Evolutionary conservation across 208 protist genomes (phyloP).

Genomic region (Wallacemonas sp.): DNA sequence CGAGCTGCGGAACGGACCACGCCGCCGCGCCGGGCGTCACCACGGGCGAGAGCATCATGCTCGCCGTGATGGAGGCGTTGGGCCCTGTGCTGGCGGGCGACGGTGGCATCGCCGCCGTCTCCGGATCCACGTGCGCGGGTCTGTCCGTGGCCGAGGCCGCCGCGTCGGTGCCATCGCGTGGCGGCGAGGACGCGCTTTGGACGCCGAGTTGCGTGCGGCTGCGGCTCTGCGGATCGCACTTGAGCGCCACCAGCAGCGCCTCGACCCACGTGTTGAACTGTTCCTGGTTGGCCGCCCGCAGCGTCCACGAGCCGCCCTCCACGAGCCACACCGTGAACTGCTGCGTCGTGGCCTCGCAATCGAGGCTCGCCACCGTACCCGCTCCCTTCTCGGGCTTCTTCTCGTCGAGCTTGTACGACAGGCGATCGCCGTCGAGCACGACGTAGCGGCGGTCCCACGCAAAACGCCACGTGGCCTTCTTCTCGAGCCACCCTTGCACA

Average conservation of each 20-base stretch:
- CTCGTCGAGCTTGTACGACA: constrained; percentile 59
- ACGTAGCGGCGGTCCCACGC: constrained; percentile 71
- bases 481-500: constrained; percentile 61
- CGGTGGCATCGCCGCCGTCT: neutral
- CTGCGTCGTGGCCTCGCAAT: constrained; percentile 25
- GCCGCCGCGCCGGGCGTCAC: neutral
- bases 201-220: no score
- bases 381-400: constrained; percentile 49
- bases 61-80: constrained; percentile 15
- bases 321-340: constrained; percentile 70
- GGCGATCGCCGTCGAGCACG: constrained; percentile 51
- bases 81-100: neutral
- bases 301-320: constrained; percentile 72
- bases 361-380: constrained; percentile 60
- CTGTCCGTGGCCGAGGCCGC: neutral
- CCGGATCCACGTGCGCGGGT: neutral
- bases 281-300: constrained; percentile 48
- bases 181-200: no score
- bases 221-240: neutral
- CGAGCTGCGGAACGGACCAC: constrained; percentile 20
- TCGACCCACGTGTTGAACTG: constrained; percentile 55
- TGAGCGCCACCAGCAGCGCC: constrained; percentile 32
- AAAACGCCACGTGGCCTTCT: constrained; percentile 81
- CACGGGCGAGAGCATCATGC: constrained; percentile 17
- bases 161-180: neutral